Evolutionary conservation across 768 basidiomycete genomes (phyloP).

Genomic region (Leccinum imitatum): DNA sequence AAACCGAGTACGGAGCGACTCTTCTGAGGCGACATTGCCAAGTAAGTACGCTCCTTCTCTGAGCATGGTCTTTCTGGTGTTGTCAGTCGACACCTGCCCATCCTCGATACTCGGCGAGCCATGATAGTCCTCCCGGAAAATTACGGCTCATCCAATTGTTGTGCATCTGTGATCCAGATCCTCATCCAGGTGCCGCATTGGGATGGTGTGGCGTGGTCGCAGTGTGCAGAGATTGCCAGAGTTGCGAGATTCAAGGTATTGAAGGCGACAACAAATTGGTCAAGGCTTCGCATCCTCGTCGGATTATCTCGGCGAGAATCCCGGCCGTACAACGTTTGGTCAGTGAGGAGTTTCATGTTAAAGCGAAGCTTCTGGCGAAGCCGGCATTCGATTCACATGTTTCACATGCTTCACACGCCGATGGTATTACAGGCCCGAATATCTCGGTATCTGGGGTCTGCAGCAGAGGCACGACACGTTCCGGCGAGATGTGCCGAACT

Average conservation of each 20-base stretch:
- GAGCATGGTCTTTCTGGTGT: background rate
- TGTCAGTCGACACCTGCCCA: background rate
- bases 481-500: background rate
- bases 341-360: background rate
- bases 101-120: background rate
- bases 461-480: background rate
- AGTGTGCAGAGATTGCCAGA: background rate
- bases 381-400: no score
- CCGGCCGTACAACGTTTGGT: background rate
- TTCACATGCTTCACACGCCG: background rate
- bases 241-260: background rate
- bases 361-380: background rate
- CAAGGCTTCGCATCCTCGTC: background rate
- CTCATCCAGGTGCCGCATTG: background rate
- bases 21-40: background rate
- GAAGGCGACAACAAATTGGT: background rate
- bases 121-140: background rate
- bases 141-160: background rate
- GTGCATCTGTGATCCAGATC: background rate
- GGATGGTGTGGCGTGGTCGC: background rate
- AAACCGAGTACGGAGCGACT: background rate
- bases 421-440: background rate
- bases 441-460: background rate
- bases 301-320: background rate
- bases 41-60: background rate